These are phyloP conservation scores for Fonsecaea multimorphosa DNA, from an alignment of 2,329 filamentous ascomycete genomes.

Conservation along the genomic window DNA sequence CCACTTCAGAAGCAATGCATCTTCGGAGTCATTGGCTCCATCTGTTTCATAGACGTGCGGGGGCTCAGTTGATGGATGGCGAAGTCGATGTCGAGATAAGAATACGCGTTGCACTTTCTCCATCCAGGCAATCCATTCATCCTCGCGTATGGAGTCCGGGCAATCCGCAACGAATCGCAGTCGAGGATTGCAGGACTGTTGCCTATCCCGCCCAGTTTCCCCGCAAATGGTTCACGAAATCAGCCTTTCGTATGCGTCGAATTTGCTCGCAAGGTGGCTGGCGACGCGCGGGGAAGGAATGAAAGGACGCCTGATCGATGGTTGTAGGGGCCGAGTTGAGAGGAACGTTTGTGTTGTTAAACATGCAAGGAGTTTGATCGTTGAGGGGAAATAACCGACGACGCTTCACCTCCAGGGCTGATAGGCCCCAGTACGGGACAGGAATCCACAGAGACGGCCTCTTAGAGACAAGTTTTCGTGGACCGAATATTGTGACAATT, in stretches of 20 bases:
- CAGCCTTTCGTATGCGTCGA: background rate
- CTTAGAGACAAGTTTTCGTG: background rate
- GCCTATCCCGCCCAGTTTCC: slow-evolving; percentile 13
- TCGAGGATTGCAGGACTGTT: slow-evolving; percentile 3
- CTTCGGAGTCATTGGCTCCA: background rate
- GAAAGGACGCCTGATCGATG: background rate
- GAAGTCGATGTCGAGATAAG: slow-evolving; percentile 5
- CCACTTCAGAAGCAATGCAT: background rate
- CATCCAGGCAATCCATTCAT: slow-evolving; percentile 2
- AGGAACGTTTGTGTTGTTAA: background rate
- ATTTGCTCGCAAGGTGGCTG: background rate
- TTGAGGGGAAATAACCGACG: background rate
- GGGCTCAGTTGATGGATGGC: background rate
- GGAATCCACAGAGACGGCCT: background rate
- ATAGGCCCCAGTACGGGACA: background rate
- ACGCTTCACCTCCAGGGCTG: background rate
- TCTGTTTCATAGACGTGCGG: background rate
- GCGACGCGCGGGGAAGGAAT: background rate
- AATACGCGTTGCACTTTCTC: background rate
- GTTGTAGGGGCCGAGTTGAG: background rate
- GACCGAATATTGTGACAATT: background rate
- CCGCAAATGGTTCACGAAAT: slow-evolving; percentile 1
- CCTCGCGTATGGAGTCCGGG: background rate
- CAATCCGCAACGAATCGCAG: background rate
- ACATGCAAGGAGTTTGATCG: background rate